These are phyloP conservation scores for Pugionium dolabratum DNA, from an alignment of 345 rosid genomes.

Conservation along the genomic window DNA sequence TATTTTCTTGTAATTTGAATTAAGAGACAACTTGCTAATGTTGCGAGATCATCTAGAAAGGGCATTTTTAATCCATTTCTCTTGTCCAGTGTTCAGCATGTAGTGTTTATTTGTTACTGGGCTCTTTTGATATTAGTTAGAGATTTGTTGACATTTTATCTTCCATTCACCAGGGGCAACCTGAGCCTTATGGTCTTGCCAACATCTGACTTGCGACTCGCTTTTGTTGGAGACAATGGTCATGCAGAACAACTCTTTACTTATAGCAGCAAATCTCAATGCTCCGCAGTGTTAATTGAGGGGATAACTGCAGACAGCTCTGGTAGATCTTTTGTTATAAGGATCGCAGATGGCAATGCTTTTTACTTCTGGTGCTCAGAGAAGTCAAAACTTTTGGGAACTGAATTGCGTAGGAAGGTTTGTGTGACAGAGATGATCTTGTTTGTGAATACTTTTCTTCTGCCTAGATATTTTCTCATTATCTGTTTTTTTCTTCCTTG, in stretches of 20 bases:
- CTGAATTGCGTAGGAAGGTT: constrained; percentile 89
- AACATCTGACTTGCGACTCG: constrained; percentile 77
- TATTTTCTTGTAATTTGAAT: not conserved
- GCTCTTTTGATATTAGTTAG: constrained; percentile 4
- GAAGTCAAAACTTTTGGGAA: constrained; percentile 81
- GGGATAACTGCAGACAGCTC: constrained; percentile 73
- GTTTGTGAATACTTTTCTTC: not conserved
- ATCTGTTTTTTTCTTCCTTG: not conserved
- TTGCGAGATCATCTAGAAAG: constrained; percentile 5
- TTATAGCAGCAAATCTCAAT: constrained; percentile 49
- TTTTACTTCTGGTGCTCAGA: constrained; percentile 95
- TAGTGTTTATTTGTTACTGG: constrained; percentile 3
- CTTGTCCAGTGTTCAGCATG: constrained; percentile 25
- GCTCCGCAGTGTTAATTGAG: constrained; percentile 55
- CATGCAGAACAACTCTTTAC: constrained; percentile 66
- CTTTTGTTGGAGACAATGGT: constrained; percentile 86
- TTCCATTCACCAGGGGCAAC: constrained; percentile 65
- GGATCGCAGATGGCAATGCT: constrained; percentile 51
- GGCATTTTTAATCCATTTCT: not conserved
- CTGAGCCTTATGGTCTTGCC: constrained; percentile 79
- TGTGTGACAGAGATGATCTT: constrained; percentile 12
- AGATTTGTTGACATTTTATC: constrained; percentile 6
- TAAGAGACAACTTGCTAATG: constrained; percentile 6
- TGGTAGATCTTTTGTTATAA: constrained; percentile 80
- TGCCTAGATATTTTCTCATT: constrained; percentile 11